These are phyloP conservation scores for Fraxinus sp. DNA, from an alignment of 305 asterid genomes.

Conservation along the genomic window DNA sequence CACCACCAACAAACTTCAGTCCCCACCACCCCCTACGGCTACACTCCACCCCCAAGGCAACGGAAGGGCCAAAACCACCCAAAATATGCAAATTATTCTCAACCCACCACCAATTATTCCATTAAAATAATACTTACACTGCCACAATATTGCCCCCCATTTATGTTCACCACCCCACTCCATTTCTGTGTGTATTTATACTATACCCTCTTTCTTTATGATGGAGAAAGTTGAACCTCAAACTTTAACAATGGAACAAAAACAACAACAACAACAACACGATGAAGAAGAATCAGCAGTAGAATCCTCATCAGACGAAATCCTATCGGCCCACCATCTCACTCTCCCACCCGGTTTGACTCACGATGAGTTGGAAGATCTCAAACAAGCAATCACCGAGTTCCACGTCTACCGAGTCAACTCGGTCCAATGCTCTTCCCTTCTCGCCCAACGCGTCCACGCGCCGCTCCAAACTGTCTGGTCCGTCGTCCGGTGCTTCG, in stretches of 20 bases:
- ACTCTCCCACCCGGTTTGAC: constrained; percentile 47
- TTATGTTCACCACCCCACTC: neutral
- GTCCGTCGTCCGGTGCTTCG: constrained; percentile 65
- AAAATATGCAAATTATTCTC: neutral
- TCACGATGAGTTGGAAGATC: constrained; percentile 53
- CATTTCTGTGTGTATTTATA: neutral
- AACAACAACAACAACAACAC: neutral
- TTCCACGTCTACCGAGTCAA: constrained; percentile 68
- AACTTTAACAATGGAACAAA: constrained; percentile 15
- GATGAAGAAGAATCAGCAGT: neutral
- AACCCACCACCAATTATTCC: constrained; percentile 6
- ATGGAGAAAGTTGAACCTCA: constrained; percentile 29
- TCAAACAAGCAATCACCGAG: constrained; percentile 41
- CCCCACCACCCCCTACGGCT: neutral
- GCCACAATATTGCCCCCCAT: neutral
- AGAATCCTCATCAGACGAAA: constrained; percentile 4
- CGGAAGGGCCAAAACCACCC: neutral
- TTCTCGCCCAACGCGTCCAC: constrained; percentile 62
- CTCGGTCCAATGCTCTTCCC: constrained; percentile 67
- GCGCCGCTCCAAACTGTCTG: constrained; percentile 59
- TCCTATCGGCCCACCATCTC: constrained; percentile 33
- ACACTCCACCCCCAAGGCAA: neutral
- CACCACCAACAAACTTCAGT: neutral
- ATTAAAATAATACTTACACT: neutral
- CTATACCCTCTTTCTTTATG: neutral